phyloP scores from a whole-genome alignment of 352 stramenopile genomes.

The Globisporangium paddicum region DNA sequence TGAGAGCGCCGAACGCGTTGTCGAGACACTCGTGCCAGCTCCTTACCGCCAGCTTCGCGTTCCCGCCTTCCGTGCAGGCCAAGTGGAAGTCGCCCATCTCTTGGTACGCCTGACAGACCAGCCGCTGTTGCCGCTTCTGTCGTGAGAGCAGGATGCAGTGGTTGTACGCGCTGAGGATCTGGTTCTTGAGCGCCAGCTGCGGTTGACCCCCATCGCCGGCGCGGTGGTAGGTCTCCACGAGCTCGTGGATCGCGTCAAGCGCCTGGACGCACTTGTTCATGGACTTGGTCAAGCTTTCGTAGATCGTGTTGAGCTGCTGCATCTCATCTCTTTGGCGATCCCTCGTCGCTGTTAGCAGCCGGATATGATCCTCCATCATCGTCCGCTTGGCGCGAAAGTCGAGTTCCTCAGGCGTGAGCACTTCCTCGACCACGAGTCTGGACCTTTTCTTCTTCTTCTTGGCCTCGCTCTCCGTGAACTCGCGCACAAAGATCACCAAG shows the following conservation, averaged over 20 bases:
- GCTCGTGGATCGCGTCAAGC: conserved; percentile 40
- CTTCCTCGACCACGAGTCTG: conserved; percentile 62
- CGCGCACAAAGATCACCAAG: conserved; percentile 29
- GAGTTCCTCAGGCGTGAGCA: conserved; percentile 56
- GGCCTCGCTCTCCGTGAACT: conserved; percentile 50
- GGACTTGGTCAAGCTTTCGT: conserved; percentile 27
- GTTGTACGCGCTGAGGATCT: conserved; percentile 34
- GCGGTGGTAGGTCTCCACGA: conserved; percentile 41
- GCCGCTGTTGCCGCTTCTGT: conserved; percentile 60
- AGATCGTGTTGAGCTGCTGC: conserved; percentile 15
- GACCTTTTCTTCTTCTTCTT: conserved; percentile 88
- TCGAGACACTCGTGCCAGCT: conserved; percentile 71
- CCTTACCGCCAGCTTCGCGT: conserved; percentile 35
- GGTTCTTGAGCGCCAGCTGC: conserved; percentile 11
- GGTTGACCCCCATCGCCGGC: not conserved
- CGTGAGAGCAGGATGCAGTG: conserved; percentile 49
- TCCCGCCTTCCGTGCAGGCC: conserved; percentile 15
- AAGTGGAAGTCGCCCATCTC: conserved; percentile 76
- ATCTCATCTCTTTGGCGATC: conserved; percentile 25
- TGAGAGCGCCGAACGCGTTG: conserved; percentile 60
- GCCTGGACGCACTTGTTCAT: conserved; percentile 66
- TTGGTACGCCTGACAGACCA: conserved; percentile 56
- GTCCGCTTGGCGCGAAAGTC: conserved; percentile 39
- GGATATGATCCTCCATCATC: conserved; percentile 36
- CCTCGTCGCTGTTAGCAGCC: conserved; percentile 16